These are phyloP conservation scores for Aspergillus texensis DNA, from an alignment of 2,329 filamentous ascomycete species.

Conservation along the genomic window DNA sequence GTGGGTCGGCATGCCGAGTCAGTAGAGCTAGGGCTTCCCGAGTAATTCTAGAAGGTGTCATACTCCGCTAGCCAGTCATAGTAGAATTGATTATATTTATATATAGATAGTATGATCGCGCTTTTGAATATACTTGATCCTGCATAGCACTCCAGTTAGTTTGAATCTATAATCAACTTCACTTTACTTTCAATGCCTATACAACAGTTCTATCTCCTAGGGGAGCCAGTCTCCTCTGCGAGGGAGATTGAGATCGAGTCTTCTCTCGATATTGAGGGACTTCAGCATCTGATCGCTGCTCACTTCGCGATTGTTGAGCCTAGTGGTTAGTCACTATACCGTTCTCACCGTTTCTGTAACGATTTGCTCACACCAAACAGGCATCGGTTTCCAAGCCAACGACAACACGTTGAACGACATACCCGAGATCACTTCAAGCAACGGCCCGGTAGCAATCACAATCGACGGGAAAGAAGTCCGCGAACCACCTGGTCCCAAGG, in stretches of 20 bases:
- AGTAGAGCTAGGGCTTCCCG: not conserved
- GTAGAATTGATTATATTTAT: not conserved
- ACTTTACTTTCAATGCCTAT: constrained; percentile 14
- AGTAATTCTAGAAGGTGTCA: not conserved
- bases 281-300: constrained; percentile 25
- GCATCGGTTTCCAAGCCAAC: not conserved
- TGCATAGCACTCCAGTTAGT: not conserved
- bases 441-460: constrained; percentile 21
- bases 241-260: constrained; percentile 25
- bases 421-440: not conserved
- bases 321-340: constrained; percentile 16
- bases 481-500: constrained; percentile 25
- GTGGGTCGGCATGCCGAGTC: constrained; percentile 2
- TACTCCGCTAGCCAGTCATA: not conserved
- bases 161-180: not conserved
- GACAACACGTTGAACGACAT: not conserved
- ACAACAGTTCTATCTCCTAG: constrained; percentile 27
- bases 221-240: constrained; percentile 23
- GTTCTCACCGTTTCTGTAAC: no score
- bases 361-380: not conserved
- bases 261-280: constrained; percentile 18
- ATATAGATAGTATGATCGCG: not conserved
- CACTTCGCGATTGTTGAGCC: constrained; percentile 32
- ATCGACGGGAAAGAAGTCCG: constrained; percentile 31
- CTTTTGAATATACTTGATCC: not conserved